phyloP scores from a whole-genome alignment of 352 stramenopile species.

The Pythium phragmitis region DNA sequence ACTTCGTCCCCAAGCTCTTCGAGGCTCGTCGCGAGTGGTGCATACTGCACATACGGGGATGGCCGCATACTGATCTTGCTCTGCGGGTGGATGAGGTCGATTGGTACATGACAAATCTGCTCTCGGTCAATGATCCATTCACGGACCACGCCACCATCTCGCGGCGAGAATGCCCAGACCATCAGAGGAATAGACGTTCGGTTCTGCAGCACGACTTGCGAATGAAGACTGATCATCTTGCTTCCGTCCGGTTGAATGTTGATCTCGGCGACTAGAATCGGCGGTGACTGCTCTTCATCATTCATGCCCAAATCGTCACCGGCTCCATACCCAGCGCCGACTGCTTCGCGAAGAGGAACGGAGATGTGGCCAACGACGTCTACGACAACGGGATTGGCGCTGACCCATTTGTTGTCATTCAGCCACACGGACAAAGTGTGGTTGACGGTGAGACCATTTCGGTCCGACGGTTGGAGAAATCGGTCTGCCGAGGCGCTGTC shows the following conservation, averaged over 20 bases:
- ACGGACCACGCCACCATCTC: slow-evolving; percentile 58
- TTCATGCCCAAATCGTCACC: slow-evolving; percentile 32
- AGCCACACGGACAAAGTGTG: slow-evolving; percentile 87
- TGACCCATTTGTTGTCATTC: slow-evolving; percentile 87
- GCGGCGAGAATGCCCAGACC: slow-evolving; percentile 87
- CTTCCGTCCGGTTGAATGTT: slow-evolving; percentile 85
- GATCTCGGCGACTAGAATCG: slow-evolving; percentile 84
- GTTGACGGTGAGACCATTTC: slow-evolving; percentile 77
- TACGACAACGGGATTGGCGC: slow-evolving; percentile 81
- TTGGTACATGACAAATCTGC: slow-evolving; percentile 75
- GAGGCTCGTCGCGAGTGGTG: slow-evolving; percentile 73
- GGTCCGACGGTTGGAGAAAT: slow-evolving; percentile 70
- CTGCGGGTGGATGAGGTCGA: slow-evolving; percentile 83
- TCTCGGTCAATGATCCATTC: slow-evolving; percentile 87
- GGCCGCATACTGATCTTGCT: slow-evolving; percentile 87
- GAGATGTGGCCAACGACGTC: slow-evolving; percentile 87
- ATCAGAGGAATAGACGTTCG: slow-evolving; percentile 85
- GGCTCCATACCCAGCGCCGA: not conserved
- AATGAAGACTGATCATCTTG: slow-evolving; percentile 87
- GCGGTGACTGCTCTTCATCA: slow-evolving; percentile 63
- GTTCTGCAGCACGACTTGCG: slow-evolving; percentile 85
- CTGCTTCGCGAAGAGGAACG: slow-evolving; percentile 67
- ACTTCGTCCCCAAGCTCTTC: slow-evolving; percentile 79
- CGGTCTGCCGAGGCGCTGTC: slow-evolving; percentile 77
- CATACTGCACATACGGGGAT: slow-evolving; percentile 84